phyloP scores from a whole-genome alignment of 2,329 filamentous ascomycete species.

The Exophiala sp. region DNA sequence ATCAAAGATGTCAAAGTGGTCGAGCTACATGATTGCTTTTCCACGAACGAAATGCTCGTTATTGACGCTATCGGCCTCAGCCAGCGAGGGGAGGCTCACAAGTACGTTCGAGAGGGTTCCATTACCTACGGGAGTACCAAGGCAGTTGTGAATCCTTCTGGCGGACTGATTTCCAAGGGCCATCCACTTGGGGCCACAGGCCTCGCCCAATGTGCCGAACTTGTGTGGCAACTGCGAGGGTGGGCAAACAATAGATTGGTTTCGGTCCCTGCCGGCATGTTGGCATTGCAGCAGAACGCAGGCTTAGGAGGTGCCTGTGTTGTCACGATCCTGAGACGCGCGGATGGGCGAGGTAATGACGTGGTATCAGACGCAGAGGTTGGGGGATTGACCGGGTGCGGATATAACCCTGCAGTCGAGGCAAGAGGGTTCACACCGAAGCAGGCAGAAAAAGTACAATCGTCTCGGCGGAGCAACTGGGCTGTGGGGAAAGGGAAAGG shows the following conservation, averaged over 20 bases:
- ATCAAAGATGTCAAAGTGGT: constrained; percentile 72
- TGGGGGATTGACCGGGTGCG: too few species aligned
- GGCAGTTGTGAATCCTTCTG: constrained; percentile 84
- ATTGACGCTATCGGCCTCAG: constrained; percentile 81
- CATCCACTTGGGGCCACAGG: constrained; percentile 91
- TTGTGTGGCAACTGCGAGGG: constrained; percentile 90
- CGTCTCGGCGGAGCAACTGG: too few species aligned
- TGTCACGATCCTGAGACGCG: constrained; percentile 80
- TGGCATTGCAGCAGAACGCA: constrained; percentile 85
- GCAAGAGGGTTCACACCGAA: too few species aligned
- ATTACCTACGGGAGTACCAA: constrained; percentile 78
- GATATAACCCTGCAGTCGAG: too few species aligned
- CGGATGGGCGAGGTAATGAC: constrained; percentile 56
- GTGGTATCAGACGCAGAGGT: too few species aligned
- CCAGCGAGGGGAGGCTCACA: constrained; percentile 77
- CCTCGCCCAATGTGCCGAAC: constrained; percentile 87
- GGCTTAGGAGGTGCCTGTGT: constrained; percentile 87
- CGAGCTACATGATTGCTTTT: constrained; percentile 96
- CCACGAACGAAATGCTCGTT: constrained; percentile 86
- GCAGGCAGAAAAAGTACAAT: too few species aligned
- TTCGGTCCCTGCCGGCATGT: constrained; percentile 65
- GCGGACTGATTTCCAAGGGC: constrained; percentile 90
- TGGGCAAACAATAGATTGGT: constrained; percentile 84
- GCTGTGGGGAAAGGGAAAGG: too few species aligned
- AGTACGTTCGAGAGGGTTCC: constrained; percentile 78